Conservation (phyloP, 257 asterid genomes). For the Ajuga chamaepitys region DNA sequence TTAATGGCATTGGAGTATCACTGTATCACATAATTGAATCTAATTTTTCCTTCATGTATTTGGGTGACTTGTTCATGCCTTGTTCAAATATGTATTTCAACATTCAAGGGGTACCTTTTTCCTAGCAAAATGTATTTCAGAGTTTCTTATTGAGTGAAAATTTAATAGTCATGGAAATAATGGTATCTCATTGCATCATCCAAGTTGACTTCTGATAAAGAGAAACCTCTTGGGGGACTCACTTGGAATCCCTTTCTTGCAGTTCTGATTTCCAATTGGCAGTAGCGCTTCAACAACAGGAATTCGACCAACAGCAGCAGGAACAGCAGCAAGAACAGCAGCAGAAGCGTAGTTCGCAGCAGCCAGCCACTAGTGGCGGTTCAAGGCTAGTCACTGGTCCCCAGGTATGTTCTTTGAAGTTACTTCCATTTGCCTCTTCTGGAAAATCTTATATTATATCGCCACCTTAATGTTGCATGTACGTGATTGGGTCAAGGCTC, state of each 20-base stretch:
- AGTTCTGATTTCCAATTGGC: constrained; percentile 94
- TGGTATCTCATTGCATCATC: background rate
- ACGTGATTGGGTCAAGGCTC: background rate
- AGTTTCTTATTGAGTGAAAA: background rate
- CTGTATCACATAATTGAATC: background rate
- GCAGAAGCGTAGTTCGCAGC: constrained; percentile 37
- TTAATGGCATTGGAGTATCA: background rate
- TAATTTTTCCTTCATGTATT: background rate
- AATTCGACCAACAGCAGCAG: constrained; percentile 67
- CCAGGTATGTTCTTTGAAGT: constrained; percentile 36
- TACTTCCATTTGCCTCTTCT: background rate
- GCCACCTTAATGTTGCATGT: background rate
- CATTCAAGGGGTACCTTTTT: background rate
- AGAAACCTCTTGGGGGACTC: background rate
- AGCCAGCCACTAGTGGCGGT: constrained; percentile 34
- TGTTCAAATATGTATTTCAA: background rate
- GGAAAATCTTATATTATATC: constrained; percentile 1
- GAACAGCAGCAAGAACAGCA: constrained; percentile 23
- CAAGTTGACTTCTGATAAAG: background rate
- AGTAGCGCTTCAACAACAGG: constrained; percentile 93
- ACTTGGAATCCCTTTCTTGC: constrained; percentile 20
- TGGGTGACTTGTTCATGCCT: background rate
- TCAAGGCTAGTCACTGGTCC: constrained; percentile 78
- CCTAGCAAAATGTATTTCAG: background rate
- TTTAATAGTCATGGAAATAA: background rate